Percentiles rank a stretch among this genome's conserved stretches.
Conservation (phyloP, 2,329 filamentous ascomycete species). For the Penicillium aurantiogriseum region DNA sequence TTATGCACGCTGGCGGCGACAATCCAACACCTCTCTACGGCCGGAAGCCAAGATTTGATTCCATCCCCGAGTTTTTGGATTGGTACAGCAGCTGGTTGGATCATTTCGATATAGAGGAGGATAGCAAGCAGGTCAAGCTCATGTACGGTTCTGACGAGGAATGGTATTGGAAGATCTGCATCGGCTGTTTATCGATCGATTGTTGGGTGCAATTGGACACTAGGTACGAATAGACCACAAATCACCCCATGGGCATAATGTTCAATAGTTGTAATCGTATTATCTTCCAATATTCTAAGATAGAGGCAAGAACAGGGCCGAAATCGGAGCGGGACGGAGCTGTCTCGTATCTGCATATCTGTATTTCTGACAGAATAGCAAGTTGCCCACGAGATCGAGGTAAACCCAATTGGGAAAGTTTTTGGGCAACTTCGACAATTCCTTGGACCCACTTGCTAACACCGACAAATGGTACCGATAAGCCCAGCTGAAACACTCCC, state of each 20-base stretch:
- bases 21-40: constrained; percentile 6
- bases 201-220: too few species aligned
- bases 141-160: too few species aligned
- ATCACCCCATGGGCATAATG: too few species aligned
- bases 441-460: neutral
- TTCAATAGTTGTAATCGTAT: too few species aligned
- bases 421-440: neutral
- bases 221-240: too few species aligned
- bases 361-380: neutral
- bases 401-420: neutral
- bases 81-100: constrained; percentile 14
- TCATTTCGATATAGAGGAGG: neutral
- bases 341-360: too few species aligned
- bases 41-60: constrained; percentile 10
- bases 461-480: neutral
- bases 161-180: too few species aligned
- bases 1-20: neutral
- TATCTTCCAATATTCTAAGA: too few species aligned
- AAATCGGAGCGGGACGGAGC: neutral
- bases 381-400: neutral
- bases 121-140: neutral
- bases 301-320: neutral
- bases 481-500: neutral
- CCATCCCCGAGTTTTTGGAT: constrained; percentile 13
- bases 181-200: too few species aligned